Conservation (phyloP, 2,329 filamentous ascomycete genomes). For the Arthrobotrys pseudoclavata region DNA sequence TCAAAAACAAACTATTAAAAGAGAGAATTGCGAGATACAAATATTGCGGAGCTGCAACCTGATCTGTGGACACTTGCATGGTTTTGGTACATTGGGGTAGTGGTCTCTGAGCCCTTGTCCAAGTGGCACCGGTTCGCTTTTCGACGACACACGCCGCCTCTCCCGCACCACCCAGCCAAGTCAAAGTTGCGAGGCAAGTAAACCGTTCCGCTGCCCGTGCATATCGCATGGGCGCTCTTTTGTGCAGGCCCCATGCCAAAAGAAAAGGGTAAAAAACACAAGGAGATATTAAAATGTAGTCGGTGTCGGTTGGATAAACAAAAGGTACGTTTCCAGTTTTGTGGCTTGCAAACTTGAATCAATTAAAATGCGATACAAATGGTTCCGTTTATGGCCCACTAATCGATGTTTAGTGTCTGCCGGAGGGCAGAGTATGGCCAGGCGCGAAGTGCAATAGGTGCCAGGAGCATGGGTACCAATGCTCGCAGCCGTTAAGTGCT, state of each 20-base stretch:
- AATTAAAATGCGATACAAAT: slow-evolving; percentile 35
- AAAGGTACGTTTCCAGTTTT: slow-evolving; percentile 48
- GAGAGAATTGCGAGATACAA: slow-evolving; percentile 56
- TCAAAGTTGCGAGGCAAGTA: slow-evolving; percentile 47
- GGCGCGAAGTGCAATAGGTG: slow-evolving; percentile 59
- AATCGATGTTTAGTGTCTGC: slow-evolving; percentile 56
- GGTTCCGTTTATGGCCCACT: slow-evolving; percentile 29
- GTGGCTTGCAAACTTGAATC: slow-evolving; percentile 27
- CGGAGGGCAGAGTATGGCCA: slow-evolving; percentile 58
- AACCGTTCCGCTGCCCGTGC: slow-evolving; percentile 51
- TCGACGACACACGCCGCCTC: slow-evolving; percentile 35
- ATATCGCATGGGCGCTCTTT: slow-evolving; percentile 49
- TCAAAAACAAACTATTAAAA: slow-evolving; percentile 44
- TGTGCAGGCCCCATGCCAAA: slow-evolving; percentile 58
- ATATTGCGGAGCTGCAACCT: slow-evolving; percentile 54
- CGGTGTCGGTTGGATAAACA: slow-evolving; percentile 59
- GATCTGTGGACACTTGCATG: slow-evolving; percentile 54
- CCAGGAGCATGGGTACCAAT: slow-evolving; percentile 60
- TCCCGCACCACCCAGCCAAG: slow-evolving; percentile 30
- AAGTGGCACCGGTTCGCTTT: slow-evolving; percentile 58
- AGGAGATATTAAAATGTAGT: slow-evolving; percentile 60
- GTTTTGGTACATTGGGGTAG: slow-evolving; percentile 58
- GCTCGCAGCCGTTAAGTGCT: slow-evolving; percentile 59
- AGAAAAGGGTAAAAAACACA: slow-evolving; percentile 60
- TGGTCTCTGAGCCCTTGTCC: slow-evolving; percentile 57